Evolutionary conservation across 306 rosid species (phyloP).

Genomic region (Trifolium subterraneum): DNA sequence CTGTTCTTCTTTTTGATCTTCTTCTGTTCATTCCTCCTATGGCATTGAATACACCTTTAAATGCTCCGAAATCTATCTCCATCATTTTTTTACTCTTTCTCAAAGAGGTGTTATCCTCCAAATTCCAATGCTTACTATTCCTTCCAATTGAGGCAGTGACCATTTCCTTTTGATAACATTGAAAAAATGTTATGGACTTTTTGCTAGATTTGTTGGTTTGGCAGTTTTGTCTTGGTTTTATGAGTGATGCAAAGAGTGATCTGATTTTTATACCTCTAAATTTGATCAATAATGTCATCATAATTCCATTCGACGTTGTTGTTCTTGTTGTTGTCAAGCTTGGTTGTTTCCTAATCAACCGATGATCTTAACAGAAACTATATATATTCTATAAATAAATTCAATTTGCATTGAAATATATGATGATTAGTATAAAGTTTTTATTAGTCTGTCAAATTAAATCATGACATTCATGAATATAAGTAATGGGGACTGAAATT

Average conservation of each 20-base stretch:
- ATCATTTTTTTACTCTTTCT: constrained; percentile 36
- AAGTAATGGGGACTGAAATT: too few species aligned
- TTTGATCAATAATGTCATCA: constrained; percentile 57
- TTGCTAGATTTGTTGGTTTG: constrained; percentile 26
- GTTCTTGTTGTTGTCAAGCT: constrained; percentile 23
- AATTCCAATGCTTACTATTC: constrained; percentile 29
- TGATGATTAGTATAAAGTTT: background rate
- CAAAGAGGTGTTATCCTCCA: background rate
- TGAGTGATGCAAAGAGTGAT: constrained; percentile 47
- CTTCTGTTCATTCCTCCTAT: constrained; percentile 38
- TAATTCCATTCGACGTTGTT: constrained; percentile 36
- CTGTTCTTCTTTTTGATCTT: constrained; percentile 41
- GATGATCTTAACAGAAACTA: background rate
- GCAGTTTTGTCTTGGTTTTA: constrained; percentile 38
- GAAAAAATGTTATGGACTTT: constrained; percentile 34
- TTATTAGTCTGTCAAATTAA: background rate
- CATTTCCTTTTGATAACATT: constrained; percentile 35
- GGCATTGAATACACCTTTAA: constrained; percentile 53
- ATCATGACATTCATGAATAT: too few species aligned
- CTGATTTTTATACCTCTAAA: constrained; percentile 51
- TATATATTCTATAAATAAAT: background rate
- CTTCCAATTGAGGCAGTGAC: constrained; percentile 40
- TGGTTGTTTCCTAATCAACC: constrained; percentile 37
- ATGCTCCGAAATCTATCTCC: constrained; percentile 54
- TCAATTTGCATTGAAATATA: background rate